phyloP scores from a whole-genome alignment of 345 rosid species.

The Salix purpurea region DNA sequence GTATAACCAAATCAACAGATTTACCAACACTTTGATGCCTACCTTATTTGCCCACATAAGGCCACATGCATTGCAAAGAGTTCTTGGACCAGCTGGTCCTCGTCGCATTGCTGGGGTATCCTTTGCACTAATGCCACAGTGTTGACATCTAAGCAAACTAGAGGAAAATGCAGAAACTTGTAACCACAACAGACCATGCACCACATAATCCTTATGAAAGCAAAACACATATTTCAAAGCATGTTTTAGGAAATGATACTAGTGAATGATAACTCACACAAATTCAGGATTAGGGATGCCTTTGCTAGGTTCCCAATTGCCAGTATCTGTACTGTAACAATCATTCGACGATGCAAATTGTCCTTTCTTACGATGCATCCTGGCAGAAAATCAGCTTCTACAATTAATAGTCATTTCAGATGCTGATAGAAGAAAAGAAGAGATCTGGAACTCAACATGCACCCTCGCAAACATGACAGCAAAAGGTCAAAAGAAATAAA shows the following conservation, averaged over 20 bases:
- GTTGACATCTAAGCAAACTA: slow-evolving; percentile 26
- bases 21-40: neutral
- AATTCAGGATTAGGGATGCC: slow-evolving; percentile 24
- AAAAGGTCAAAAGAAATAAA: neutral
- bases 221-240: neutral
- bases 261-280: slow-evolving; percentile 19
- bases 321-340: slow-evolving; percentile 21
- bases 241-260: neutral
- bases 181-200: neutral
- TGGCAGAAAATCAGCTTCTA: slow-evolving; percentile 13
- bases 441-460: neutral
- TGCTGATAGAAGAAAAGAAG: neutral
- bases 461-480: neutral
- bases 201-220: neutral
- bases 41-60: slow-evolving; percentile 55
- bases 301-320: slow-evolving; percentile 31
- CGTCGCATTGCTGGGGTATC: slow-evolving; percentile 49
- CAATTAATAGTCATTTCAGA: slow-evolving; percentile 8
- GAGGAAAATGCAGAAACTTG: neutral
- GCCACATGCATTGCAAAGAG: slow-evolving; percentile 46
- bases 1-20: neutral
- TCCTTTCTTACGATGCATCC: slow-evolving; percentile 51
- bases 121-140: slow-evolving; percentile 41
- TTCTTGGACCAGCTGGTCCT: slow-evolving; percentile 44
- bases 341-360: slow-evolving; percentile 40